A percentile compares a stretch with the other conserved stretches of the same genome.
These are phyloP conservation scores for Murraya paniculata DNA, from an alignment of 345 rosid species.

Conservation along the genomic window DNA sequence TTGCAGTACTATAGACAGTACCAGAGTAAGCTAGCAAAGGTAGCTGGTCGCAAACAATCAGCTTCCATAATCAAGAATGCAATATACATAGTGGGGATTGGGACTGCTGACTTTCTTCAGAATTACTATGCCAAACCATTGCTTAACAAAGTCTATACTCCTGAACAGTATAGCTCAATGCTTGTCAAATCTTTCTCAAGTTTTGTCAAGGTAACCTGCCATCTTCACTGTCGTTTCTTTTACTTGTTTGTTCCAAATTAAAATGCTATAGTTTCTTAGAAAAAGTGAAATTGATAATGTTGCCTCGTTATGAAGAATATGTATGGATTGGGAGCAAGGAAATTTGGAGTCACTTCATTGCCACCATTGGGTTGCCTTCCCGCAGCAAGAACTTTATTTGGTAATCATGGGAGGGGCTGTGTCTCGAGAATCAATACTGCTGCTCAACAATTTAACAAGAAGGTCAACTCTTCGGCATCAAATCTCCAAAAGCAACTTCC, in stretches of 20 bases:
- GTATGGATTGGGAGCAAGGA: slow-evolving; percentile 73
- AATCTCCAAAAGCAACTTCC: slow-evolving; percentile 70
- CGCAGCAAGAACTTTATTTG: slow-evolving; percentile 70
- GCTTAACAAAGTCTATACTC: slow-evolving; percentile 47
- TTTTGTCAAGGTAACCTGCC: slow-evolving; percentile 48
- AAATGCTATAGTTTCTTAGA: not conserved
- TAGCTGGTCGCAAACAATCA: slow-evolving; percentile 55
- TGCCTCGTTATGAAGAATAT: slow-evolving; percentile 37
- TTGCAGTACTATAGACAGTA: slow-evolving; percentile 77
- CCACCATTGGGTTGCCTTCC: slow-evolving; percentile 94
- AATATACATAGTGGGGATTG: slow-evolving; percentile 67
- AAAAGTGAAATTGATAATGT: not conserved
- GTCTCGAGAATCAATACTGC: slow-evolving; percentile 61
- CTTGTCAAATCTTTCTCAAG: slow-evolving; percentile 52
- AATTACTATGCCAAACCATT: slow-evolving; percentile 78
- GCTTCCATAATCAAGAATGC: slow-evolving; percentile 62
- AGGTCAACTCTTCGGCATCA: slow-evolving; percentile 52
- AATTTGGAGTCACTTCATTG: slow-evolving; percentile 85
- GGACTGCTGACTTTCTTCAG: slow-evolving; percentile 86
- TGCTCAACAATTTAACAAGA: slow-evolving; percentile 75
- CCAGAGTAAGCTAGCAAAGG: slow-evolving; percentile 56
- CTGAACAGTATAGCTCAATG: slow-evolving; percentile 63
- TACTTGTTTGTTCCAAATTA: not conserved
- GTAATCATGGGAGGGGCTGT: slow-evolving; percentile 61
- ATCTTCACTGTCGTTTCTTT: not conserved